Evolutionary conservation across 2,329 filamentous ascomycete species (phyloP).

Genomic region (Grosmannia serpens): DNA sequence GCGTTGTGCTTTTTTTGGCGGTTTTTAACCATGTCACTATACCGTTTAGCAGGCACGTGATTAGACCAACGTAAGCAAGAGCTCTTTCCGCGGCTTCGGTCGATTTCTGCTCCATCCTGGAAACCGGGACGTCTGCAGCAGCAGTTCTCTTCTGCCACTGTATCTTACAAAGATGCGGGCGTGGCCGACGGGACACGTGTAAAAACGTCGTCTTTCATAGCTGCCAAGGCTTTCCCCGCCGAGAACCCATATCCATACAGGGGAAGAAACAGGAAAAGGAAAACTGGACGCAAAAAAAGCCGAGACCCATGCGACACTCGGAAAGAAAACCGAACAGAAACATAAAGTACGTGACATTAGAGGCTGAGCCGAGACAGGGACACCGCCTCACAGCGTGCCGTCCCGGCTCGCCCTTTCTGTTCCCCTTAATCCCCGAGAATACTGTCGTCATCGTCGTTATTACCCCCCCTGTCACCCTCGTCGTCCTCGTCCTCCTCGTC

Average conservation of each 20-base stretch:
- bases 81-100: no score
- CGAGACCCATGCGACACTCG: neutral
- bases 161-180: no score
- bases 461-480: constrained; percentile 19
- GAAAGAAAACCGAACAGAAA: neutral
- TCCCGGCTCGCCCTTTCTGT: neutral
- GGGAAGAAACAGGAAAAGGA: neutral
- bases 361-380: neutral
- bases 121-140: no score
- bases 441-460: constrained; percentile 31
- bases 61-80: no score
- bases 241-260: neutral
- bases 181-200: no score
- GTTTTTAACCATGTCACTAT: no score
- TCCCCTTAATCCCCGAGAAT: constrained; percentile 30
- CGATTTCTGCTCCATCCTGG: no score
- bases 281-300: neutral
- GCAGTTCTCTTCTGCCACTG: no score
- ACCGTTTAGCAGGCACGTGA: no score
- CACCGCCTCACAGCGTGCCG: neutral
- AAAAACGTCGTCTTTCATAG: neutral
- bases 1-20: no score
- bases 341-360: neutral
- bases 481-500: constrained; percentile 26
- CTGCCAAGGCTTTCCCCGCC: neutral